phyloP scores from a whole-genome alignment of 2,329 filamentous ascomycete species.

The Fusarium denticulatum region DNA sequence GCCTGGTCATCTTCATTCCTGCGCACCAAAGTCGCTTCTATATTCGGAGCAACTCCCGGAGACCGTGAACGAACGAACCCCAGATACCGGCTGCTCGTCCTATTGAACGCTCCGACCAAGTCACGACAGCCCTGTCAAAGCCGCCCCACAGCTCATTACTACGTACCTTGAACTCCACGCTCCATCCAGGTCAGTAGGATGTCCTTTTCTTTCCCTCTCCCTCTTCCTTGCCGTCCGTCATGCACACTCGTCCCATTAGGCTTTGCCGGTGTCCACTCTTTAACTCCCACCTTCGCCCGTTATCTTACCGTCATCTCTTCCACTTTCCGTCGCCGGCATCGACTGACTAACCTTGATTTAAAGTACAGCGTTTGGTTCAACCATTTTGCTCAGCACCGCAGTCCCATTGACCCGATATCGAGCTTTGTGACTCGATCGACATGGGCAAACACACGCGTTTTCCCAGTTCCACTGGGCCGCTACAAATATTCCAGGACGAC shows the following conservation, averaged over 20 bases:
- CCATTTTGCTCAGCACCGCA: constrained; percentile 4
- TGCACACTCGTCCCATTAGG: constrained; percentile 41
- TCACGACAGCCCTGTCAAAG: constrained; percentile 42
- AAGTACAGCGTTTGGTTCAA: constrained; percentile 26
- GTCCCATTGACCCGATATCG: constrained; percentile 27
- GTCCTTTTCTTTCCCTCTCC: constrained; percentile 30
- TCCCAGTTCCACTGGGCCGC: constrained; percentile 56
- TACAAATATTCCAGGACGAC: constrained; percentile 64
- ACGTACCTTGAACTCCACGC: constrained; percentile 31
- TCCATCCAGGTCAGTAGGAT: constrained; percentile 41
- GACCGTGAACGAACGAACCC: constrained; percentile 35
- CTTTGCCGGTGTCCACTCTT: constrained; percentile 38
- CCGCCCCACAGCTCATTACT: constrained; percentile 42
- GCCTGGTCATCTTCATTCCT: constrained; percentile 24
- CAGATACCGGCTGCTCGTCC: constrained; percentile 34
- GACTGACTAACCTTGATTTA: constrained; percentile 31
- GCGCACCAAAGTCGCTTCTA: constrained; percentile 33
- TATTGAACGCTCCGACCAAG: constrained; percentile 40
- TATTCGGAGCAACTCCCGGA: constrained; percentile 26
- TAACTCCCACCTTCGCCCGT: constrained; percentile 36
- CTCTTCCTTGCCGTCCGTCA: constrained; percentile 40
- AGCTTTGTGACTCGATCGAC: constrained; percentile 49
- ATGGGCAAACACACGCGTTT: constrained; percentile 66
- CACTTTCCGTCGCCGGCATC: constrained; percentile 32
- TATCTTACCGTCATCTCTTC: constrained; percentile 34